Percentiles rank a stretch among this genome's conserved stretches.
Evolutionary conservation across 2,329 filamentous ascomycete species (phyloP).

Genomic region (Pseudogymnoascus sp.): DNA sequence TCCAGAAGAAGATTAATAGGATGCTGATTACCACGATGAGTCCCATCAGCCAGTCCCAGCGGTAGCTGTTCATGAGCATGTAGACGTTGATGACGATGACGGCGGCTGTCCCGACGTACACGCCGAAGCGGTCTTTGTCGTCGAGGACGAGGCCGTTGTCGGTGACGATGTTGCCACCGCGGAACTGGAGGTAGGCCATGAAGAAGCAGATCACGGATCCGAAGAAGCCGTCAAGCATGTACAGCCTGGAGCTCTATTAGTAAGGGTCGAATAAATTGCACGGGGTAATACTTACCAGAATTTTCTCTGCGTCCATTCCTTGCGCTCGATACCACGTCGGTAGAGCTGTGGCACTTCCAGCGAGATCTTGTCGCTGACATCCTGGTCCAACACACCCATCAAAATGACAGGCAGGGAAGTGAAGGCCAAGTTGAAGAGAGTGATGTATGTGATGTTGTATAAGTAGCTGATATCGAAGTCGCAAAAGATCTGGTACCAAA

Average conservation of each 20-base stretch:
- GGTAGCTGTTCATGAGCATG: constrained; percentile 90
- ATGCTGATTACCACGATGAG: constrained; percentile 75
- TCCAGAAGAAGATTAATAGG: constrained; percentile 90
- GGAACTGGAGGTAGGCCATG: constrained; percentile 77
- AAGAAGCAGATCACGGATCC: constrained; percentile 91
- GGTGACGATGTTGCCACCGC: constrained; percentile 59
- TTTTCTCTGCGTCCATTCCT: constrained; percentile 92
- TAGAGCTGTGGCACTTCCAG: constrained; percentile 92
- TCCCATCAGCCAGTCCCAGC: constrained; percentile 95
- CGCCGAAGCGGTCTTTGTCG: constrained; percentile 76
- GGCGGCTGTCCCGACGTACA: constrained; percentile 74
- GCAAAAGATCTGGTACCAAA: constrained; percentile 95
- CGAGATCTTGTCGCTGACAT: constrained; percentile 89
- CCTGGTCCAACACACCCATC: constrained; percentile 94
- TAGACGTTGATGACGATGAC: constrained; percentile 89
- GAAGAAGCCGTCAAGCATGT: constrained; percentile 92
- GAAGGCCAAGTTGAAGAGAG: constrained; percentile 93
- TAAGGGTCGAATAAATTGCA: constrained; percentile 13
- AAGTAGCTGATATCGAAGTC: constrained; percentile 95
- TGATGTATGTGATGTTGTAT: constrained; percentile 95
- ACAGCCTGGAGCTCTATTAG: constrained; percentile 48
- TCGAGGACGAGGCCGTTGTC: constrained; percentile 63
- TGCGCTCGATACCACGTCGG: constrained; percentile 85
- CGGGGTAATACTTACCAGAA: constrained; percentile 65
- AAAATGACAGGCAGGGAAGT: constrained; percentile 90